Evolutionary conservation across 2,329 filamentous ascomycete species (phyloP), one percentile per base, ranked within the genome.

Genomic region (Pseudohalonectria lignicola): DNA sequence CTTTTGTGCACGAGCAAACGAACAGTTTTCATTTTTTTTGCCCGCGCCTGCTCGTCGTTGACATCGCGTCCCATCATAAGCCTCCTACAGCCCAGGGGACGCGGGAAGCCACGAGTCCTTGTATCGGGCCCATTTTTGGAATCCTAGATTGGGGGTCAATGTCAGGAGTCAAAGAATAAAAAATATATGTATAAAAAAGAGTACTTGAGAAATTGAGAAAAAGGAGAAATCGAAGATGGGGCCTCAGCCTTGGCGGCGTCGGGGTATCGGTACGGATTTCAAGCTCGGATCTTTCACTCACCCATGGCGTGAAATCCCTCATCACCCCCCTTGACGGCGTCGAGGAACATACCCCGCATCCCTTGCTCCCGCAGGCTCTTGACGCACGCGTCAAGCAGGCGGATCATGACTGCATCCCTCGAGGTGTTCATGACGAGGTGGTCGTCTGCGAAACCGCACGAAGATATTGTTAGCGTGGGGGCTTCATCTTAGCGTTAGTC

Each of bases 101-200:
- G 23, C 23, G 23, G 23, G 23, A 26, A 7, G 63, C 71, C 71
- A 77, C 15, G 71, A 55, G 39, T 76, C 71, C 51, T 56, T 63
- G 49, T 78, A 78, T 45, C 56, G 60, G 34, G 73, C 70, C 74
- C 73, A 78, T 53, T 69, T 70, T 41, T 61, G 61, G 46, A 76
- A 77, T 11, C 74, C 74, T 77, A 33, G 13, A 15, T 7, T 6
- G 20, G 16, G 10, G 31, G 30, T 21, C 17, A 34, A 40, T 43
- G 40, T 41, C 31, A 15, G 16, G 30, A 10, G 16, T 17, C 29
- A 4, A 31, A n/a, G n/a, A n/a, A n/a, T n/a, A n/a, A n/a, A 6
- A n/a, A 9, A 4, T 2, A 31, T 31, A 4, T 3, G 15, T 4
- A 16, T 31, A 16, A 15, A 39, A 40, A 20, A 18, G 28, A 34